Percentiles rank a stretch among this genome's conserved stretches.
These are phyloP conservation scores for Colletotrichum navitas DNA, from an alignment of 2,329 filamentous ascomycete genomes.

Conservation along the genomic window DNA sequence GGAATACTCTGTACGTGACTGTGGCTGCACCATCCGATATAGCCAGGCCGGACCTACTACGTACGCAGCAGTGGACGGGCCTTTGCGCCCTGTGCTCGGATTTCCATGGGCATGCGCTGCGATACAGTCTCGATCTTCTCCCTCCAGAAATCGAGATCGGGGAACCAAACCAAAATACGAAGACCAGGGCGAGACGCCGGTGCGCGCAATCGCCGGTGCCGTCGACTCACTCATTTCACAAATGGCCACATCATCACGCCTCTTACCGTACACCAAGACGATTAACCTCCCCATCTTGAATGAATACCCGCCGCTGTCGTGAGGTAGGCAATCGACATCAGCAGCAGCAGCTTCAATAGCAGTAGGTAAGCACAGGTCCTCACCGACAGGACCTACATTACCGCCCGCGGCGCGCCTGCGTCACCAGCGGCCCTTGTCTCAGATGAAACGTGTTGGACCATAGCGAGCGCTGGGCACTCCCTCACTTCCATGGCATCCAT, in stretches of 20 bases:
- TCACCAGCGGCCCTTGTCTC: conserved; percentile 35
- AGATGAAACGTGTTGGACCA: conserved; percentile 36
- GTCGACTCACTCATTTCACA: conserved; percentile 1
- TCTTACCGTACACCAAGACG: background rate
- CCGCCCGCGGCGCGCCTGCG: conserved; percentile 35
- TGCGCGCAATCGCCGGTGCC: background rate
- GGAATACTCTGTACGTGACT: background rate
- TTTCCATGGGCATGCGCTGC: conserved; percentile 4
- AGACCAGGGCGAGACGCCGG: background rate
- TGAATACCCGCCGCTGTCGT: background rate
- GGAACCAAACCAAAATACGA: background rate
- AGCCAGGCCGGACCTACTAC: background rate
- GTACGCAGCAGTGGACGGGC: background rate
- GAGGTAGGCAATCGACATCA: background rate
- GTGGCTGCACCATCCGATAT: conserved; percentile 4
- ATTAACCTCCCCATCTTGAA: background rate
- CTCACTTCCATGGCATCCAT: conserved; percentile 14
- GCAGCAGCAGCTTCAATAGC: background rate
- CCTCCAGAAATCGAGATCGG: background rate
- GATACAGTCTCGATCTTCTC: background rate
- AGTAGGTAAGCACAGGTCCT: background rate
- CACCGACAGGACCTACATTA: conserved; percentile 7
- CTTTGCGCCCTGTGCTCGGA: background rate
- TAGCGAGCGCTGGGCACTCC: conserved; percentile 23
- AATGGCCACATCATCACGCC: conserved; percentile 25